These are phyloP conservation scores for Seiridium cupressi DNA, from an alignment of 2,329 filamentous ascomycete species.

Conservation along the genomic window DNA sequence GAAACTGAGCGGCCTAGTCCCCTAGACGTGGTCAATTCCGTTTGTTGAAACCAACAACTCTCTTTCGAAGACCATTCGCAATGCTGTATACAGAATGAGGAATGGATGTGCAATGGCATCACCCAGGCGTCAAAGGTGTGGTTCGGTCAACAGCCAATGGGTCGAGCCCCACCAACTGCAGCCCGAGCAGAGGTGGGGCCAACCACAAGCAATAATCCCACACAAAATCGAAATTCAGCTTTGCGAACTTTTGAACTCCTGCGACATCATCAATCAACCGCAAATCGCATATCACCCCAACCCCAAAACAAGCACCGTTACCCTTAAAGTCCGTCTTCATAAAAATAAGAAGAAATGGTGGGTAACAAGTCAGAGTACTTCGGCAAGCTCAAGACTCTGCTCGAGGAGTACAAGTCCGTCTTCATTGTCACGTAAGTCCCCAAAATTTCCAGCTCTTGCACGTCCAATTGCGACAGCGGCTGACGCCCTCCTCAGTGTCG, in stretches of 20 bases:
- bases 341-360: constrained; percentile 92
- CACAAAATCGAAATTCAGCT: constrained; percentile 3
- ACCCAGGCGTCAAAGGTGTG: not conserved
- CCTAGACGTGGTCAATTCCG: too few species aligned
- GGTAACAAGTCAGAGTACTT: constrained; percentile 96
- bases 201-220: not conserved
- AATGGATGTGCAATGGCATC: not conserved
- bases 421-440: constrained; percentile 76
- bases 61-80: too few species aligned
- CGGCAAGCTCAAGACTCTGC: constrained; percentile 97
- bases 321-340: constrained; percentile 15
- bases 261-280: not conserved
- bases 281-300: constrained; percentile 4
- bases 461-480: not conserved
- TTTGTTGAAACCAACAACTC: too few species aligned
- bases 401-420: constrained; percentile 95
- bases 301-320: constrained; percentile 5
- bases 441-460: constrained; percentile 11
- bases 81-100: too few species aligned
- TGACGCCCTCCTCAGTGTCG: constrained; percentile 46
- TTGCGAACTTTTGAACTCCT: not conserved
- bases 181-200: not conserved
- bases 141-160: not conserved
- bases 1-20: too few species aligned
- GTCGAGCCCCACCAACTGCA: not conserved